A percentile compares a stretch with the other conserved stretches of the same genome.
phyloP scores from a whole-genome alignment of 108 stramenopile species.

The Mediolabrus comicus region DNA sequence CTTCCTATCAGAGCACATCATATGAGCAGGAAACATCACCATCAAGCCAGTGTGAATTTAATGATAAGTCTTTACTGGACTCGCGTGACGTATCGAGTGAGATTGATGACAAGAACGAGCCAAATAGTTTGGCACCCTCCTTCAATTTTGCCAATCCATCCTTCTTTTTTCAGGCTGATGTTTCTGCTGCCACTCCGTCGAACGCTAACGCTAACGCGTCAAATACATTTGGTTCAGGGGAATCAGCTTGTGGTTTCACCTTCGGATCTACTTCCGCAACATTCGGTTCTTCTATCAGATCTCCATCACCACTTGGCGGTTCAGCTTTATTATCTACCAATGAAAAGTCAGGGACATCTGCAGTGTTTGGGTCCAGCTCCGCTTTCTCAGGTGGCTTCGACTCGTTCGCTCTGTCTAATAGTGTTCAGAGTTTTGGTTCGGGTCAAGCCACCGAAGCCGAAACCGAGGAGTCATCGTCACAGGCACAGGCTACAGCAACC shows the following conservation, averaged over 20 bases:
- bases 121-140: not conserved
- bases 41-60: too few species aligned
- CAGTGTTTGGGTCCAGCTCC: constrained; percentile 29
- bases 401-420: constrained; percentile 1
- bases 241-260: constrained; percentile 12
- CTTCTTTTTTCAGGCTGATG: not conserved
- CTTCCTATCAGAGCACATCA: too few species aligned
- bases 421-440: constrained; percentile 10
- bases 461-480: not conserved
- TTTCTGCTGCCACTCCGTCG: not conserved
- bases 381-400: constrained; percentile 25
- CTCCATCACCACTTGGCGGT: not conserved
- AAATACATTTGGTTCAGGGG: not conserved
- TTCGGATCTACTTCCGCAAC: constrained; percentile 27
- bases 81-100: not conserved
- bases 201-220: not conserved
- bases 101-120: constrained; percentile 9
- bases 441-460: not conserved
- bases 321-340: not conserved
- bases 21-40: too few species aligned
- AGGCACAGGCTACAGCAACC: constrained; percentile 2
- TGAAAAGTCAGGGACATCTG: constrained; percentile 19
- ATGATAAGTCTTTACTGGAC: not conserved
- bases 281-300: constrained; percentile 19
- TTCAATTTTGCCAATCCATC: constrained; percentile 3